Evolutionary conservation across 2,329 filamentous ascomycete genomes (phyloP).

Genomic region (Microcera coccophila): DNA sequence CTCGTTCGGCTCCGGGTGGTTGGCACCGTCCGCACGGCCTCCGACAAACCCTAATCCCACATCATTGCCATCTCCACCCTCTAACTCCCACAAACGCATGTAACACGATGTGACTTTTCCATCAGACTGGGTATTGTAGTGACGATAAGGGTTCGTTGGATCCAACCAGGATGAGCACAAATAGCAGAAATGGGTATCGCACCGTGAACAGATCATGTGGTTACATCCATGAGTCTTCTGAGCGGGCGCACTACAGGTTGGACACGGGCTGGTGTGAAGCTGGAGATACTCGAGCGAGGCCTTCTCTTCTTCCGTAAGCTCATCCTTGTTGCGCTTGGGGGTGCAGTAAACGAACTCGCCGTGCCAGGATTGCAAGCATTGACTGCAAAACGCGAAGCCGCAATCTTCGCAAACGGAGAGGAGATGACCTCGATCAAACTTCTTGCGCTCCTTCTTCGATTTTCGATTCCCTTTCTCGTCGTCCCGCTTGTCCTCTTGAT

Average conservation of each 20-base stretch:
- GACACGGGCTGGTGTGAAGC: conserved; percentile 79
- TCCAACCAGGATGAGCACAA: conserved; percentile 85
- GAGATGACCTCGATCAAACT: conserved; percentile 55
- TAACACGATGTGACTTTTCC: conserved; percentile 64
- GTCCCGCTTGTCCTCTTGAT: conserved; percentile 43
- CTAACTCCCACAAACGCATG: conserved; percentile 84
- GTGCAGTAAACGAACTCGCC: conserved; percentile 73
- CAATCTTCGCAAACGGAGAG: conserved; percentile 87
- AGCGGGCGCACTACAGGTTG: conserved; percentile 77
- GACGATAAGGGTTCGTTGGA: conserved; percentile 75
- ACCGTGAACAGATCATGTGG: conserved; percentile 92
- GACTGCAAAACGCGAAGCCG: conserved; percentile 78
- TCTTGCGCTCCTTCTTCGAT: conserved; percentile 20
- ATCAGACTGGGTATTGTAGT: conserved; percentile 68
- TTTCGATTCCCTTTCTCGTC: conserved; percentile 20
- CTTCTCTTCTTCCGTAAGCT: conserved; percentile 79
- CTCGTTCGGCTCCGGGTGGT: conserved; percentile 14
- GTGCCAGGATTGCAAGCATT: conserved; percentile 78
- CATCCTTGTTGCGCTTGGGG: conserved; percentile 60
- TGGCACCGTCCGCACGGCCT: conserved; percentile 24
- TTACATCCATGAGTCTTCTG: conserved; percentile 95
- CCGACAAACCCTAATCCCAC: conserved; percentile 45
- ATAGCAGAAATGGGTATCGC: conserved; percentile 91
- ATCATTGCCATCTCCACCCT: conserved; percentile 68
- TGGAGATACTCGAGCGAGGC: conserved; percentile 81